Evolutionary conservation across 148 eudicot species (phyloP).

Genomic region (Beta vulgaris): DNA sequence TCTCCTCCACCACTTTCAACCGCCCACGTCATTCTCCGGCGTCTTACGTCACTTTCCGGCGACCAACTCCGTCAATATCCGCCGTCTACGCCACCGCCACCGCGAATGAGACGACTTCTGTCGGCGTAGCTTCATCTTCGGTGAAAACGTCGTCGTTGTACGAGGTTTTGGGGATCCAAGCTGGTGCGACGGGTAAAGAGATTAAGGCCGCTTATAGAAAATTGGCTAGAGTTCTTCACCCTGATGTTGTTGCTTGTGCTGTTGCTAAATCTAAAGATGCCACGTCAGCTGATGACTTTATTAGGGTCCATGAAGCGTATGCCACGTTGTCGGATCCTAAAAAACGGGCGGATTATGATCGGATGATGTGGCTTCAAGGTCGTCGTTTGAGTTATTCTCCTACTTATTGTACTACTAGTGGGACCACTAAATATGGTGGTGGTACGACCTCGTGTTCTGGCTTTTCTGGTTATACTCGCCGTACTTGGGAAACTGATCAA

Average conservation of each 20-base stretch:
- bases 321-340: constrained; percentile 53
- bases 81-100: constrained; percentile 16
- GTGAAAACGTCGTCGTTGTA: constrained; percentile 38
- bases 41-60: constrained; percentile 3
- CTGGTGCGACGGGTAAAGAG: constrained; percentile 42
- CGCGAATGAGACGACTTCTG: background rate
- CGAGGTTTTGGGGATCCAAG: constrained; percentile 47
- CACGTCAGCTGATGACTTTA: constrained; percentile 39
- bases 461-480: constrained; percentile 27
- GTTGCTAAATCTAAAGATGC: background rate
- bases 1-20: background rate
- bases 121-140: constrained; percentile 25
- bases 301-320: constrained; percentile 51
- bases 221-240: constrained; percentile 50
- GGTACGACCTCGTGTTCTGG: constrained; percentile 19
- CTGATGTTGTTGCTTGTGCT: constrained; percentile 51
- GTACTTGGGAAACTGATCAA: constrained; percentile 75
- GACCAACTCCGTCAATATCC: background rate
- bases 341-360: constrained; percentile 57
- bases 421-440: background rate
- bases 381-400: constrained; percentile 22
- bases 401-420: constrained; percentile 14
- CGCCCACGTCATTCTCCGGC: background rate
- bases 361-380: constrained; percentile 26
- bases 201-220: constrained; percentile 59